Conservation (phyloP, 306 rosid species). For the Lithocarpus polystachyus region DNA sequence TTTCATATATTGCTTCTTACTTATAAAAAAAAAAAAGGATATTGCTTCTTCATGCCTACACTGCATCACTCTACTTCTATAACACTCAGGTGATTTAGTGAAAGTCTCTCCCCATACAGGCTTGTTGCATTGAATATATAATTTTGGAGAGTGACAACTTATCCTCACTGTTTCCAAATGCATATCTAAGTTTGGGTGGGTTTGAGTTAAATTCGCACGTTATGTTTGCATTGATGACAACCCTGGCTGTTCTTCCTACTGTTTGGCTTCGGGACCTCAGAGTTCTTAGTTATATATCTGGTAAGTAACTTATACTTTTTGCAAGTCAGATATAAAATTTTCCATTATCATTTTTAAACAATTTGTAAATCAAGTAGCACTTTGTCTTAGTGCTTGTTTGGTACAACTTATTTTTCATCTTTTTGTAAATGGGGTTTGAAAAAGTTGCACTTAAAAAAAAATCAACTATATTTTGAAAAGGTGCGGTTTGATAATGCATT, state of each 20-base stretch:
- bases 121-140: conserved; percentile 88
- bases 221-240: conserved; percentile 64
- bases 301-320: conserved; percentile 31
- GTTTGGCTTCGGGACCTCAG: conserved; percentile 93
- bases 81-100: conserved; percentile 18
- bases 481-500: too few relatives aligned
- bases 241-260: conserved; percentile 97
- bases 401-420: too few relatives aligned
- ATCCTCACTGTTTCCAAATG: conserved; percentile 89
- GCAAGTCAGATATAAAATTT: background rate
- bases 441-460: too few relatives aligned
- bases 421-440: too few relatives aligned
- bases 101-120: conserved; percentile 50
- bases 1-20: too few relatives aligned
- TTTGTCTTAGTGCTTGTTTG: background rate
- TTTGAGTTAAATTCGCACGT: conserved; percentile 45
- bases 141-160: conserved; percentile 95
- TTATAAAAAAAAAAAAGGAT: too few relatives aligned
- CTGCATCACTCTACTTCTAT: background rate
- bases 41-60: too few relatives aligned
- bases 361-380: background rate
- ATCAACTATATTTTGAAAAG: too few relatives aligned
- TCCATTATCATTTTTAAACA: background rate
- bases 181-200: conserved; percentile 59
- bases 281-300: conserved; percentile 89